phyloP scores from a whole-genome alignment of 2,329 filamentous ascomycete species.

The Penicillium aurantiogriseum region DNA sequence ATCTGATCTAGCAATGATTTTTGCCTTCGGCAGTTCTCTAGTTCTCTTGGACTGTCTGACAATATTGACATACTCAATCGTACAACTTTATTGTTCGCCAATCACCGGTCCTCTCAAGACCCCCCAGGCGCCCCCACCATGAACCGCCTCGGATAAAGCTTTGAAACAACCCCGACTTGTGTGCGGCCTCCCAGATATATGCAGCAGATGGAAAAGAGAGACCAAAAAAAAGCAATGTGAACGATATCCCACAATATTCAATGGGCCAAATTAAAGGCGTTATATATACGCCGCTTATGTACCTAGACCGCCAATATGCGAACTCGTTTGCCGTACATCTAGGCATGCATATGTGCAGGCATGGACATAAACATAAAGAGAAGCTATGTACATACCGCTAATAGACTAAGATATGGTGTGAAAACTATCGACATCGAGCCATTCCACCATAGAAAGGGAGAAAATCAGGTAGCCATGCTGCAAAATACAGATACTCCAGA shows the following conservation, averaged over 20 bases:
- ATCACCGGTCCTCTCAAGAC: too few relatives aligned
- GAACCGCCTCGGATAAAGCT: background rate
- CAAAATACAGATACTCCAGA: background rate
- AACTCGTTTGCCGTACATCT: background rate
- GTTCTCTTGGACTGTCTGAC: background rate
- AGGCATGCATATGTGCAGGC: background rate
- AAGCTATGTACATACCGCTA: background rate
- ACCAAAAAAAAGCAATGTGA: background rate
- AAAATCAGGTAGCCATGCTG: background rate
- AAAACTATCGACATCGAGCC: background rate
- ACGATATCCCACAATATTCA: background rate
- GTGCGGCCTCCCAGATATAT: too few relatives aligned
- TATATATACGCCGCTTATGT: too few relatives aligned
- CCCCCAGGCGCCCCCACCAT: background rate
- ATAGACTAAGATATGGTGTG: background rate
- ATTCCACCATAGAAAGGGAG: background rate
- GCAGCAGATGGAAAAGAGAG: too few relatives aligned
- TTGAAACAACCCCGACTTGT: background rate
- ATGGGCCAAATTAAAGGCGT: background rate
- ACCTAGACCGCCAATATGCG: too few relatives aligned
- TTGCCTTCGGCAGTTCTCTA: too few relatives aligned
- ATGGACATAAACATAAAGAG: background rate
- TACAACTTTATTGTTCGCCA: background rate
- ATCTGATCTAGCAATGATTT: too few relatives aligned
- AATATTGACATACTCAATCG: background rate